Evolutionary conservation across 2,329 filamentous ascomycete genomes (phyloP).

Genomic region (Samsoniella hepiali): DNA sequence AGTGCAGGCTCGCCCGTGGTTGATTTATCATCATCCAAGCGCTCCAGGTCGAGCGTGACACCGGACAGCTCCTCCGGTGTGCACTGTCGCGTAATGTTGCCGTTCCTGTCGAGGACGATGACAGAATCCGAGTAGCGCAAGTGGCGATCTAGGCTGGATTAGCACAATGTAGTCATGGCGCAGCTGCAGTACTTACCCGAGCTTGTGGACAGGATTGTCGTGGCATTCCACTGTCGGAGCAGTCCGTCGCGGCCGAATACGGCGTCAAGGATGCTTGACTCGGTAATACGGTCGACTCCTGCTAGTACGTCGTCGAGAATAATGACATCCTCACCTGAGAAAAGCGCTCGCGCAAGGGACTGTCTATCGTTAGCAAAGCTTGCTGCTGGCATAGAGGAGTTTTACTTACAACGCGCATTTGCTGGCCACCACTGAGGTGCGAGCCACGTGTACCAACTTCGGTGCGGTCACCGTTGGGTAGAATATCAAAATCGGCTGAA

Average conservation of each 20-base stretch:
- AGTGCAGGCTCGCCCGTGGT: not conserved
- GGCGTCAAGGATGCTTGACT: constrained; percentile 34
- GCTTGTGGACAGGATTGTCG: constrained; percentile 30
- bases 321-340: constrained; percentile 25
- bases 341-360: constrained; percentile 27
- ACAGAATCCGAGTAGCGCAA: constrained; percentile 26
- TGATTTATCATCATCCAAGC: not conserved
- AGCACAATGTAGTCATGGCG: not conserved
- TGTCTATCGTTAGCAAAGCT: constrained; percentile 9
- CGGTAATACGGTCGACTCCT: constrained; percentile 37
- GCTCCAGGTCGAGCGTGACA: constrained; percentile 1
- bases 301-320: constrained; percentile 35
- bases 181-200: constrained; percentile 20
- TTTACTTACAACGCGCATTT: constrained; percentile 26
- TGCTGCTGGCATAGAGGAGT: too few relatives aligned
- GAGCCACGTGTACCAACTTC: constrained; percentile 25
- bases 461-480: constrained; percentile 26
- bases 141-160: constrained; percentile 21
- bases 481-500: constrained; percentile 21
- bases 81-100: constrained; percentile 25
- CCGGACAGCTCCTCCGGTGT: constrained; percentile 20
- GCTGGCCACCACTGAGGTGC: constrained; percentile 28
- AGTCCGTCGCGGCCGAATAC: constrained; percentile 36
- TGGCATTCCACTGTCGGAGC: constrained; percentile 24
- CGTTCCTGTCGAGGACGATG: constrained; percentile 25